phyloP scores from a whole-genome alignment of 495 filamentous ascomycete species.

The Hypoxylon fragiforme region DNA sequence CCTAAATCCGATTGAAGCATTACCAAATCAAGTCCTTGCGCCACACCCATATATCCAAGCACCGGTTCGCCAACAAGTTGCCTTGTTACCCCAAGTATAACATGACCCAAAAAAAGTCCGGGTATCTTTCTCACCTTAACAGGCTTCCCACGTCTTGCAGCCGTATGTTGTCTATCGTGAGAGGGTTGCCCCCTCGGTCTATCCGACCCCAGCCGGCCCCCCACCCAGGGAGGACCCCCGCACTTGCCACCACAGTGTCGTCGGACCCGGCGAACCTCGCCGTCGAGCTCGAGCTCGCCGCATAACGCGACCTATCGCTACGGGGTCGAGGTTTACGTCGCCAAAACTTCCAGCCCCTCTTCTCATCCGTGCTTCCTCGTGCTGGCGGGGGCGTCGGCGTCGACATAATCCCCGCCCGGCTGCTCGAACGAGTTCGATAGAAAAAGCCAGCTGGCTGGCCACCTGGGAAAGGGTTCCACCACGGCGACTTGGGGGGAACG shows the following conservation, averaged over 20 bases:
- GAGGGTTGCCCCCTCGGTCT: conserved; percentile 34
- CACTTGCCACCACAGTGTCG: conserved; percentile 24
- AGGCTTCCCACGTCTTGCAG: conserved; percentile 40
- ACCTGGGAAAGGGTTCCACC: conserved; percentile 43
- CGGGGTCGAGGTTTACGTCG: conserved; percentile 1
- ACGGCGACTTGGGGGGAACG: conserved; percentile 5
- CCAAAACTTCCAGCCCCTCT: conserved; percentile 31
- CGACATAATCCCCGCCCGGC: conserved; percentile 42
- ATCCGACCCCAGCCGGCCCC: conserved; percentile 43
- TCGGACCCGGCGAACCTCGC: conserved; percentile 25
- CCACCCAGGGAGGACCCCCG: conserved; percentile 39
- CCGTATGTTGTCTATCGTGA: conserved; percentile 37
- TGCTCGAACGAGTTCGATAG: conserved; percentile 36
- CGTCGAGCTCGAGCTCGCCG: conserved; percentile 35
- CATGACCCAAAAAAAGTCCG: no score
- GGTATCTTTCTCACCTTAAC: conserved; percentile 26
- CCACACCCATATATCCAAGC: no score
- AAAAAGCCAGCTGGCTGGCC: conserved; percentile 45
- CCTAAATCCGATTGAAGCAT: no score
- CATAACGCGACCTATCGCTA: conserved; percentile 8
- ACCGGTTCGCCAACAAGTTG: no score
- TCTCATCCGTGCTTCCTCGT: conserved; percentile 11
- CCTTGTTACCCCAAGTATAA: no score
- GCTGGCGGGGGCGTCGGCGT: conserved; percentile 33
- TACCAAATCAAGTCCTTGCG: no score